Conservation (phyloP, 306 rosid genomes). For the Argentina anserina region DNA sequence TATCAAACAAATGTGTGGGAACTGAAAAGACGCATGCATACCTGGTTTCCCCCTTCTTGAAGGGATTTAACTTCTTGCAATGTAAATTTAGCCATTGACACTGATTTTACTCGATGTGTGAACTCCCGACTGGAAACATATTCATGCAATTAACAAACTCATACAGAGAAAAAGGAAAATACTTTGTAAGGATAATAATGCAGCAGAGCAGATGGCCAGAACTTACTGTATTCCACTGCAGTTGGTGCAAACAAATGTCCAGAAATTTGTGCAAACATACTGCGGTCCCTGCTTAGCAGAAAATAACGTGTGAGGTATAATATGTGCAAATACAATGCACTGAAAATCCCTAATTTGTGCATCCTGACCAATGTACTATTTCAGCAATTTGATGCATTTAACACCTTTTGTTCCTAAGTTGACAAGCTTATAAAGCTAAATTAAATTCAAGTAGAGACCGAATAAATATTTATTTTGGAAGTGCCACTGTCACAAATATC, state of each 20-base stretch:
- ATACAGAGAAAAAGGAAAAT: conserved; percentile 3
- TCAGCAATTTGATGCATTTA: conserved; percentile 3
- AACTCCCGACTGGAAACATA: conserved; percentile 80
- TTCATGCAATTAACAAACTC: conserved; percentile 20
- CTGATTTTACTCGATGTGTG: conserved; percentile 86
- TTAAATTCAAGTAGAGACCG: not conserved
- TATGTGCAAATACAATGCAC: not conserved
- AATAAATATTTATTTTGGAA: not conserved
- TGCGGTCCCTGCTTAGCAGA: conserved; percentile 80
- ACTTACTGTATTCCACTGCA: conserved; percentile 99
- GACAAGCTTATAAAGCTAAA: not conserved
- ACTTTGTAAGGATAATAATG: not conserved
- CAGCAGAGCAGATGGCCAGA: conserved; percentile 16
- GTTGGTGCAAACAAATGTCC: conserved; percentile 94
- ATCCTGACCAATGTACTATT: not conserved
- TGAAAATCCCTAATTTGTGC: not conserved
- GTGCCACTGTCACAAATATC: not conserved
- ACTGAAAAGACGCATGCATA: conserved; percentile 22
- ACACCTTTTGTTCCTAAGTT: not conserved
- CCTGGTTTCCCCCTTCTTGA: conserved; percentile 98
- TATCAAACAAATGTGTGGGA: conserved; percentile 9
- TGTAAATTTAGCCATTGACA: conserved; percentile 95
- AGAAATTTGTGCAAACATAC: conserved; percentile 95
- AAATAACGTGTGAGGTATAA: conserved; percentile 4
- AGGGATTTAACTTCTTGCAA: conserved; percentile 92